Evolutionary conservation across 129 eudicot species (phyloP), one percentile per base, ranked within the genome.

Genomic region (Calendula officinalis): DNA sequence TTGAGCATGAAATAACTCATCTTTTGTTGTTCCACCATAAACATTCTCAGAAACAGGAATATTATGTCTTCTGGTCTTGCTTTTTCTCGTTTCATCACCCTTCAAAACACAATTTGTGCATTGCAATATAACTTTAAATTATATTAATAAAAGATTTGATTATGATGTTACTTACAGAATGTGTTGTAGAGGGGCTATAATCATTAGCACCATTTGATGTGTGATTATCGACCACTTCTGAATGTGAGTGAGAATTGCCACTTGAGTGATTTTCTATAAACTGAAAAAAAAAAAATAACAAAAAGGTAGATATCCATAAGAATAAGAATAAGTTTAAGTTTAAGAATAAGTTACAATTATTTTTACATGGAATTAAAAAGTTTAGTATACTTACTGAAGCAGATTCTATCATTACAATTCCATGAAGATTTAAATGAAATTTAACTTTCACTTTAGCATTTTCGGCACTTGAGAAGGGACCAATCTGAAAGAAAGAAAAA

Each of bases 381-480:
- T 62, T 72, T 54, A 74, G 37, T 62, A 75, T 54, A 74, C 95
- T 79, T 83, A 94, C 99, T 12, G 81, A 75, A 56, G 97, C 99
- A 11, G 88, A 79, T 37, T 77, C 90, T 68, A 89, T 60, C 5
- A 74, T 75, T 46, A 94, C 86, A 66, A 84, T 76, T 37, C 99
- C 99, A 52, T 89, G 86, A 65, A 89, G 78, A 65, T 84, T 89
- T 69, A 94, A 75, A 41, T 68, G 69, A 65, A 86, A 79, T 86
- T 61, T 86, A 42, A 89, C 84, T 83, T 94, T 94, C 7, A 94
- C 81, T 75, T 80, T 81, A 7, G 52, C 70, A 36, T 60, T 73
- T 70, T 81, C 86, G 27, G 66, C 60, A 60, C 60, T 74, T 48
- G 83, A 62, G 60, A 89, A 75, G 44, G 99, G 95, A 52, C 97